Evolutionary conservation across 2,329 filamentous ascomycete genomes (phyloP), one percentile per base, ranked within the genome.

Genomic region (Paracorniculantispora psalliotae): DNA sequence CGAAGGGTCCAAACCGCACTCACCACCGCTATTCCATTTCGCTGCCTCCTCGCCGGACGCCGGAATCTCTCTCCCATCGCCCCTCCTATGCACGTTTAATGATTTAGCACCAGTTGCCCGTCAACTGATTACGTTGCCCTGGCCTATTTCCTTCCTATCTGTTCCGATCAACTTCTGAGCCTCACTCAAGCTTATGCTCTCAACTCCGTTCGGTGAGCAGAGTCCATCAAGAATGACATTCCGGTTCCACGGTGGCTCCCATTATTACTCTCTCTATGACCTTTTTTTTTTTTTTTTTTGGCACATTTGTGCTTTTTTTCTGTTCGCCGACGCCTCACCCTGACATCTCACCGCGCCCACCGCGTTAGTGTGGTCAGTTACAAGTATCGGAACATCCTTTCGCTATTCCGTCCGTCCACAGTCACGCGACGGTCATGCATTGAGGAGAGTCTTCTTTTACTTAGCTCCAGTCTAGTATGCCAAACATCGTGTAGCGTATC

Each of bases 201-300:
- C 43, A 48, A 56, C 21, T 56, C 30, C 53, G 53, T 13, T 47
- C 28, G 28, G 30, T 48, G 30, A 56, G 53, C 23, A 39, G 13
- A 37, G 21, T 13, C 3, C 53, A 13, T 47, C 30, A 48, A 47
- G 28, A 47, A 35, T 37, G 30, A 28, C 41, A 37, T 17, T 28
- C 21, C 21, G 28, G 50, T 30, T 55, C 53, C 30, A 56, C 53
- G 53, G 15, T 39, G 19, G 52, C 52, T 23, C 52, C 46, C 19
- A 37, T 28, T 37, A 55, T 47, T 55, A 55, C 52, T n/a, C 28
- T 17, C n/a, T 49, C 26, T 49, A n/a, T 33, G 7, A 37, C 4
- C 12, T 6, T 4, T 37, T 37, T 37, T 15, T 8, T 37, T 37
- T 37, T n/a, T 6, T 4, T 37, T 37, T 37, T 15, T 8, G 12